Evolutionary conservation across 768 basidiomycete genomes (phyloP).

Genomic region (Antrodiella citrinella): DNA sequence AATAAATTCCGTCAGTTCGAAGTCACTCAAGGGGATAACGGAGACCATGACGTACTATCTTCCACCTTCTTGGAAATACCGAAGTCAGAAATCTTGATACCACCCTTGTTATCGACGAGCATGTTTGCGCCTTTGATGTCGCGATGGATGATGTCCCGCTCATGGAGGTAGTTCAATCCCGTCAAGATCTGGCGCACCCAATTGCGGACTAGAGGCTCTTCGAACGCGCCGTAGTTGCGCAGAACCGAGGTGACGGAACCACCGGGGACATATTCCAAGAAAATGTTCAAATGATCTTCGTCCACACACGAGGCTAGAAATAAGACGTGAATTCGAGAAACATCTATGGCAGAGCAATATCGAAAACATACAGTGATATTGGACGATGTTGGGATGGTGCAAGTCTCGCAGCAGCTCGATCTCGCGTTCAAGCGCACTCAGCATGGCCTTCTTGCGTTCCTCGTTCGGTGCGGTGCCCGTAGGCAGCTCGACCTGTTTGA

Average conservation of each 20-base stretch:
- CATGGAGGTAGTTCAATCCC: conserved; percentile 86
- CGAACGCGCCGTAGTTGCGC: conserved; percentile 89
- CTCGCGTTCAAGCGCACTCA: conserved; percentile 85
- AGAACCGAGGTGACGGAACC: conserved; percentile 88
- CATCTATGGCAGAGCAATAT: background rate
- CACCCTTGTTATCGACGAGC: conserved; percentile 95
- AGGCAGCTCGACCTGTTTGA: conserved; percentile 93
- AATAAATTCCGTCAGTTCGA: no score
- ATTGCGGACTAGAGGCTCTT: conserved; percentile 85
- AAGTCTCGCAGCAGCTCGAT: conserved; percentile 89
- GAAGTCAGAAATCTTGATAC: conserved; percentile 95
- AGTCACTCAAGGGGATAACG: no score
- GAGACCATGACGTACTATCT: conserved; percentile 58
- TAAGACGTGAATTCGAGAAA: background rate
- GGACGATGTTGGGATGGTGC: conserved; percentile 94
- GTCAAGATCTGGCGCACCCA: conserved; percentile 89
- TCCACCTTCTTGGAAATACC: conserved; percentile 97
- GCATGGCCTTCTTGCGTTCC: conserved; percentile 90
- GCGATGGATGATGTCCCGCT: conserved; percentile 90
- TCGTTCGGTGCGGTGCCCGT: conserved; percentile 79
- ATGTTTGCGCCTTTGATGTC: conserved; percentile 99
- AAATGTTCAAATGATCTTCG: conserved; percentile 87
- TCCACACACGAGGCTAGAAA: conserved; percentile 85
- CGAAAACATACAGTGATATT: conserved; percentile 78
- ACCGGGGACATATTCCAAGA: conserved; percentile 94